These are phyloP conservation scores for Helicocarpus griseus DNA, from an alignment of 2,329 filamentous ascomycete species.

Conservation along the genomic window DNA sequence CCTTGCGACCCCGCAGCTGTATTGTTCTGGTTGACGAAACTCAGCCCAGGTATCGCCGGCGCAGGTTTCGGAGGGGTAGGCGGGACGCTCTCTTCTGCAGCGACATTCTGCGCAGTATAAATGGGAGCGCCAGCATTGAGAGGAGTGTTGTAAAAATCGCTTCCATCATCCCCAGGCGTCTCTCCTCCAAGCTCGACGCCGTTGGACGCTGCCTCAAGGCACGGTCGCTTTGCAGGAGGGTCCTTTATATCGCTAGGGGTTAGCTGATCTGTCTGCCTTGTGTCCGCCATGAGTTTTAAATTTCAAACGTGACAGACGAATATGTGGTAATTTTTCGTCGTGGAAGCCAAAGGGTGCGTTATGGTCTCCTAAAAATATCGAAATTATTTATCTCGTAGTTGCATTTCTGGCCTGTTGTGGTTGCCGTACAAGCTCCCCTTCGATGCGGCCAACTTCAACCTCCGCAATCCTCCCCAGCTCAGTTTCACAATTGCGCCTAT, in stretches of 20 bases:
- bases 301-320: not conserved
- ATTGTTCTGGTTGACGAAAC: conserved; percentile 16
- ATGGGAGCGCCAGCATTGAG: conserved; percentile 22
- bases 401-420: not conserved
- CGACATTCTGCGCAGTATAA: conserved; percentile 7
- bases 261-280: not conserved
- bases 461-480: not conserved
- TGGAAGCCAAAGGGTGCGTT: not conserved
- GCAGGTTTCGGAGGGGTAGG: conserved; percentile 12
- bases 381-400: not conserved
- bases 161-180: conserved; percentile 25
- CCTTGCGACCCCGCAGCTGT: not conserved
- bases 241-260: not conserved
- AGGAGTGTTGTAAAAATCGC: conserved; percentile 35
- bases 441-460: not conserved
- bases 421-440: not conserved
- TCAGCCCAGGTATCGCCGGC: conserved; percentile 28
- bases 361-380: not conserved
- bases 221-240: conserved; percentile 19
- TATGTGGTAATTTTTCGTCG: not conserved
- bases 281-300: conserved; percentile 4
- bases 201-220: conserved; percentile 22
- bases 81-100: conserved; percentile 5
- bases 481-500: not conserved
- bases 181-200: conserved; percentile 9